A percentile compares a stretch with the other conserved stretches of the same genome.
These are phyloP conservation scores for Alloascoidea africana DNA, from an alignment of 805 yeast genomes.

Conservation along the genomic window DNA sequence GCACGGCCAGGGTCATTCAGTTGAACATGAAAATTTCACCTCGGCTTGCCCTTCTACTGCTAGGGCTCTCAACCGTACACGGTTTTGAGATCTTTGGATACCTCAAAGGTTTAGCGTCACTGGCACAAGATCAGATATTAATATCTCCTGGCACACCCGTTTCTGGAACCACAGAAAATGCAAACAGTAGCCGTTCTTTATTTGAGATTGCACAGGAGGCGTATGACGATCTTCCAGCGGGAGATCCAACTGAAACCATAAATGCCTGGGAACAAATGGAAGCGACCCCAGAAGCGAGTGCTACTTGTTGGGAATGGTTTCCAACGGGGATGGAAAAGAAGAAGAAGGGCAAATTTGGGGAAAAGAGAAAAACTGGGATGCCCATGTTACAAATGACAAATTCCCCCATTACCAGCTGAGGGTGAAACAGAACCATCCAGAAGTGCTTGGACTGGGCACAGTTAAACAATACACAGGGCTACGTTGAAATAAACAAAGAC, in stretches of 20 bases:
- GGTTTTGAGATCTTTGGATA: too few species aligned
- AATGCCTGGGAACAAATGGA: not conserved
- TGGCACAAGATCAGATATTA: too few species aligned
- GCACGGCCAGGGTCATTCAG: too few species aligned
- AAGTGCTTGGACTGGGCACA: constrained; percentile 49
- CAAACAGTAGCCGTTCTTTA: too few species aligned
- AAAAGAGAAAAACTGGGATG: constrained; percentile 1
- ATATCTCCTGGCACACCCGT: too few species aligned
- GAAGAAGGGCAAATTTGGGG: not conserved
- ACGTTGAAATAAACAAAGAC: constrained; percentile 57
- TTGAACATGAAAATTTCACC: too few species aligned
- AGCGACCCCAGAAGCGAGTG: not conserved
- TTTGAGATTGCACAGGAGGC: not conserved
- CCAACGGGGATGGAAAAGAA: not conserved
- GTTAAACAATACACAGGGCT: constrained; percentile 66
- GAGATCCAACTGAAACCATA: not conserved
- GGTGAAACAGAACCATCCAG: constrained; percentile 45
- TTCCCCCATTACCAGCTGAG: constrained; percentile 36
- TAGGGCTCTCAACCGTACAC: too few species aligned
- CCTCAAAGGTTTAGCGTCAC: too few species aligned
- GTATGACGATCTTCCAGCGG: not conserved
- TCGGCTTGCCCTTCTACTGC: too few species aligned
- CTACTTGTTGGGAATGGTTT: not conserved
- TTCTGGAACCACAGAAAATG: too few species aligned
- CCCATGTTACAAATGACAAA: not conserved